A percentile compares a stretch with the other conserved stretches of the same genome.
Evolutionary conservation across 768 basidiomycete genomes (phyloP).

Genomic region (Infundibulicybe gibba): DNA sequence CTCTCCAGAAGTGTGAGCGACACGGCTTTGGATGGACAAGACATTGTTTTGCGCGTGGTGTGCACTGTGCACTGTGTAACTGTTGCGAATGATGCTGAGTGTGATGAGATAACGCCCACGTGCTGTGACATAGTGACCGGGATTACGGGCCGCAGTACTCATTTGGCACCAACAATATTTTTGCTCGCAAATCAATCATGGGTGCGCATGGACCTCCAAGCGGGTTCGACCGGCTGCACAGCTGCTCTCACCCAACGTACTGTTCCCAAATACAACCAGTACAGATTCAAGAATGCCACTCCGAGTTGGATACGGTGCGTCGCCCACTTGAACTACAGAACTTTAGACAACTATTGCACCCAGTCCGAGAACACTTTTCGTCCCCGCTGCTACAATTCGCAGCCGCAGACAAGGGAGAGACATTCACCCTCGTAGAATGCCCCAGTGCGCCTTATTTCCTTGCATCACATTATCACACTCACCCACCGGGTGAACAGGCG

Average conservation of each 20-base stretch:
- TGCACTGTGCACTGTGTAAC: too few species aligned
- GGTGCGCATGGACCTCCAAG: too few species aligned
- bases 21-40: too few species aligned
- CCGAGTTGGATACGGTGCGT: conserved; percentile 46
- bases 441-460: conserved; percentile 54
- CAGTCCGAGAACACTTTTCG: conserved; percentile 88
- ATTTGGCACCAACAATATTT: too few species aligned
- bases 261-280: background rate
- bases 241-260: too few species aligned
- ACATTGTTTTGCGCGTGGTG: too few species aligned
- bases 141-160: too few species aligned
- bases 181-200: too few species aligned
- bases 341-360: background rate
- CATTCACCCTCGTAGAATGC: conserved; percentile 85
- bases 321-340: background rate
- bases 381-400: conserved; percentile 88
- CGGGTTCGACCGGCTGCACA: too few species aligned
- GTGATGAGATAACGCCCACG: conserved; percentile 9
- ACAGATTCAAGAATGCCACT: conserved; percentile 31
- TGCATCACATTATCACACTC: conserved; percentile 4
- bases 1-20: conserved; percentile 20
- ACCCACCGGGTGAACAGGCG: conserved; percentile 53
- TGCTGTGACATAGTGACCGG: conserved; percentile 1
- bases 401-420: conserved; percentile 59
- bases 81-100: too few species aligned